These are phyloP conservation scores for Pseudozyma sp. DNA, from an alignment of 1,284 basidiomycete species.

Conservation along the genomic window DNA sequence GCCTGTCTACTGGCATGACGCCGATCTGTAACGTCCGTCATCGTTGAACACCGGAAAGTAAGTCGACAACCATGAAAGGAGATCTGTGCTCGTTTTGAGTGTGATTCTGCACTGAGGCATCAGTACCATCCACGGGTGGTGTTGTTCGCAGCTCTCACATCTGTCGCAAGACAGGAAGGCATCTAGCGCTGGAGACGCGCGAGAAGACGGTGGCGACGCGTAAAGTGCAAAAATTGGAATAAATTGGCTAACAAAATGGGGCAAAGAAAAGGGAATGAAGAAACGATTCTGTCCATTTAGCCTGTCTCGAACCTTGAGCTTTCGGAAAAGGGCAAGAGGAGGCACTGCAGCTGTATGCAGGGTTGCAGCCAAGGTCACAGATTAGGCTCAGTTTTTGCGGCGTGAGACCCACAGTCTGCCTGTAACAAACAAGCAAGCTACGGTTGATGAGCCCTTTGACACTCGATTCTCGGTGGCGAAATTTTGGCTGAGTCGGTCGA, in stretches of 20 bases:
- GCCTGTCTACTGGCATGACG: slow-evolving; percentile 71
- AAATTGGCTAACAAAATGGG: slow-evolving; percentile 5
- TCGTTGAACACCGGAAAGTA: too few species aligned
- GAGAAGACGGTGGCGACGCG: slow-evolving; percentile 15
- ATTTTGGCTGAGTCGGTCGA: slow-evolving; percentile 23
- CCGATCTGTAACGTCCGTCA: not conserved
- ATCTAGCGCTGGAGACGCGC: not conserved
- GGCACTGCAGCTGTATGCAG: too few species aligned
- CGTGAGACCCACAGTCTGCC: slow-evolving; percentile 4
- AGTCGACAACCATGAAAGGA: too few species aligned
- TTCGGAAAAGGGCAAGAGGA: not conserved
- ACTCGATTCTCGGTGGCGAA: slow-evolving; percentile 15
- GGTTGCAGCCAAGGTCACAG: too few species aligned
- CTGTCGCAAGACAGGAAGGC: too few species aligned
- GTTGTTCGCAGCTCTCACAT: too few species aligned
- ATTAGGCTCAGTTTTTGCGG: slow-evolving; percentile 5
- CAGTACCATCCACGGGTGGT: too few species aligned
- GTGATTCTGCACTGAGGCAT: too few species aligned
- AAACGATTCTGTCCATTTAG: too few species aligned
- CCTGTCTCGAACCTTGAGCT: not conserved
- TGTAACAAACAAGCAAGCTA: not conserved
- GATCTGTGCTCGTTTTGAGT: too few species aligned
- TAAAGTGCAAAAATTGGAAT: slow-evolving; percentile 10
- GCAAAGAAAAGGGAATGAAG: slow-evolving; percentile 2
- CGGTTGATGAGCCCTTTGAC: slow-evolving; percentile 7